Percentiles rank a stretch among this genome's conserved stretches.
Evolutionary conservation across 257 asterid species (phyloP).

Genomic region (Solanum stenotomum): DNA sequence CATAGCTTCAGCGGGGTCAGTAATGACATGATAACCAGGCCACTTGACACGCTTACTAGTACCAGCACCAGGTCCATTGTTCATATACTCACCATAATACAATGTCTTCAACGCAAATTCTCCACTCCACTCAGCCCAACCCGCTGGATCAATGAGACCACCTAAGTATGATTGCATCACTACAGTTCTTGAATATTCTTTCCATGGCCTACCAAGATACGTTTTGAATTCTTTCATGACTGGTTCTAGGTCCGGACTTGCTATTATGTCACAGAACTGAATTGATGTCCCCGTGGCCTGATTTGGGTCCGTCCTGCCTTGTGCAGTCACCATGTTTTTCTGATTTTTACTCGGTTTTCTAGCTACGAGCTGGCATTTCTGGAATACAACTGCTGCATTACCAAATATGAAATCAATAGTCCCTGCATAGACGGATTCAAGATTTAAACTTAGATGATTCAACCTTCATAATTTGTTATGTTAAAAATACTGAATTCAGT

Average conservation of each 20-base stretch:
- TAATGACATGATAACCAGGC: slow-evolving; percentile 36
- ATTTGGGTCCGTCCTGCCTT: slow-evolving; percentile 49
- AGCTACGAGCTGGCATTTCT: slow-evolving; percentile 30
- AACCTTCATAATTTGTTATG: background rate
- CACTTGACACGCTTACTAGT: slow-evolving; percentile 34
- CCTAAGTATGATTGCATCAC: slow-evolving; percentile 38
- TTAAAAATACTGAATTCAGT: background rate
- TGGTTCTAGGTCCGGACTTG: slow-evolving; percentile 28
- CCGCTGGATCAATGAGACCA: slow-evolving; percentile 34
- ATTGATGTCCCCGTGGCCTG: slow-evolving; percentile 52
- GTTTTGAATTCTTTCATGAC: slow-evolving; percentile 21
- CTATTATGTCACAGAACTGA: slow-evolving; percentile 27
- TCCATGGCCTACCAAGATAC: slow-evolving; percentile 60
- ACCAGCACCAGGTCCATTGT: slow-evolving; percentile 48
- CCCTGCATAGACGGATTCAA: background rate
- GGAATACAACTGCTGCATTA: slow-evolving; percentile 46
- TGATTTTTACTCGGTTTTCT: slow-evolving; percentile 32
- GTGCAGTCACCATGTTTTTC: slow-evolving; percentile 58
- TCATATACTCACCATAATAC: slow-evolving; percentile 45
- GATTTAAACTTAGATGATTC: background rate
- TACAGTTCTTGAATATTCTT: slow-evolving; percentile 42
- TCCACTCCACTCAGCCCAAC: slow-evolving; percentile 47
- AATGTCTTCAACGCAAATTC: slow-evolving; percentile 34
- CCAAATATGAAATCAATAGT: slow-evolving; percentile 61
- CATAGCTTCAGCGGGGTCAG: slow-evolving; percentile 19